These are phyloP conservation scores for Tetrahymena borealis DNA, from an alignment of 73 alveolate species.

Conservation along the genomic window DNA sequence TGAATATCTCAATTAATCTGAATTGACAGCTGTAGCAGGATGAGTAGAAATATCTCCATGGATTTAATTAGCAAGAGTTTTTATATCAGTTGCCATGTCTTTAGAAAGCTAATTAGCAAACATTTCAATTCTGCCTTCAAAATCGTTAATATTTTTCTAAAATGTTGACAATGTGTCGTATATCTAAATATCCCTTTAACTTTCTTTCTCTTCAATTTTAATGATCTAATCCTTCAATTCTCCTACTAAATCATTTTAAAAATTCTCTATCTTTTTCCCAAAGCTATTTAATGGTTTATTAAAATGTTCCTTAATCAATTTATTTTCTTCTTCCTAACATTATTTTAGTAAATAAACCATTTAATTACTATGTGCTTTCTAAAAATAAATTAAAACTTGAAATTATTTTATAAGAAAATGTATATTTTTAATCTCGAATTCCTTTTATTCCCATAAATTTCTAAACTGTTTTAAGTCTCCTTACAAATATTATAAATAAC, in stretches of 20 bases:
- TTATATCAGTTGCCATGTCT: background rate
- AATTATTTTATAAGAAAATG: no score
- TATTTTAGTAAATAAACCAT: background rate
- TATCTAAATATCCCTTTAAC: background rate
- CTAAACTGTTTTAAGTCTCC: no score
- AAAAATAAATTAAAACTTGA: no score
- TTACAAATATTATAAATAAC: no score
- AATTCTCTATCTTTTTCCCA: background rate
- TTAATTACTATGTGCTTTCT: background rate
- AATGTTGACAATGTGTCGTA: background rate
- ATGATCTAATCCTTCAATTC: background rate
- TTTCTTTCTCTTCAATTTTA: background rate
- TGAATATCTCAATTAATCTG: background rate
- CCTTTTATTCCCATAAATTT: no score
- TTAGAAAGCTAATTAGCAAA: background rate
- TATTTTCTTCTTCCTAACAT: background rate
- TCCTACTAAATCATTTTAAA: background rate
- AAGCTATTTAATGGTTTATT: background rate
- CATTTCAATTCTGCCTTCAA: background rate
- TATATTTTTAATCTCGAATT: no score
- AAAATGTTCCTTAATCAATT: background rate
- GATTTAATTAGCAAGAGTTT: background rate
- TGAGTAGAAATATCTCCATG: background rate
- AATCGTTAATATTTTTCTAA: background rate
- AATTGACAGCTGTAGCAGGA: background rate